Percentiles rank a stretch among this genome's conserved stretches.
Conservation (phyloP, 371 early-diverging fungal genomes). For the Cokeromyces recurvatus region DNA sequence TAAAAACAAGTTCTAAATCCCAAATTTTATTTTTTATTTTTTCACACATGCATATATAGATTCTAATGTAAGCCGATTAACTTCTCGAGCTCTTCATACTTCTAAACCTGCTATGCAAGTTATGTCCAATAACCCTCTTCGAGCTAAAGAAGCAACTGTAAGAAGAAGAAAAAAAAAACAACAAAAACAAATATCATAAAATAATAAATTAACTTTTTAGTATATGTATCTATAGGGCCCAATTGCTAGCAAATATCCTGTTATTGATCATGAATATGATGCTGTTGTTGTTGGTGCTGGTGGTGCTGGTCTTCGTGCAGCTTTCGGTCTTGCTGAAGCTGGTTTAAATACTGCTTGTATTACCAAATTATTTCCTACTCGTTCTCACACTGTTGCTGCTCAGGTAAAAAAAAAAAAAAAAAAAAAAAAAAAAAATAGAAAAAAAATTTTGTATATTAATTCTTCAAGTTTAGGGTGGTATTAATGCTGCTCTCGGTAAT, state of each 20-base stretch:
- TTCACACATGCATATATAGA: too few relatives aligned
- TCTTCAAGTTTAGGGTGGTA: slow-evolving; percentile 71
- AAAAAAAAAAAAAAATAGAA: not conserved
- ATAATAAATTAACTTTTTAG: not conserved
- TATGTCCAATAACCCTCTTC: slow-evolving; percentile 66
- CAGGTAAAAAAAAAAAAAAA: slow-evolving; percentile 54
- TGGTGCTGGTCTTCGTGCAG: slow-evolving; percentile 97
- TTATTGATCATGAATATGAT: slow-evolving; percentile 97
- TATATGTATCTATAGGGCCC: slow-evolving; percentile 30
- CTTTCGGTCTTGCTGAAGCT: slow-evolving; percentile 96
- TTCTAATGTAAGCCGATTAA: slow-evolving; percentile 9
- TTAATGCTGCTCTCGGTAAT: slow-evolving; percentile 98
- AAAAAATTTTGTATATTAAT: not conserved
- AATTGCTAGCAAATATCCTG: slow-evolving; percentile 77
- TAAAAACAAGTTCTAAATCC: too few relatives aligned
- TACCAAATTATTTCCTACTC: slow-evolving; percentile 97
- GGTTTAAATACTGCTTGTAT: slow-evolving; percentile 99
- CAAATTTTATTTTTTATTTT: too few relatives aligned
- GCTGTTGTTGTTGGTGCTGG: slow-evolving; percentile 98
- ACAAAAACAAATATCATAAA: not conserved
- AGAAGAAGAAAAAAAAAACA: too few relatives aligned
- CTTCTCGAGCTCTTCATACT: slow-evolving; percentile 22
- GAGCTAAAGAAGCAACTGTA: slow-evolving; percentile 67
- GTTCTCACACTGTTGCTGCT: slow-evolving; percentile 98
- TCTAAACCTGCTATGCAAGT: slow-evolving; percentile 65